Evolutionary conservation across 73 alveolate genomes (phyloP).

Genomic region (Paramecium tetraurelia): DNA sequence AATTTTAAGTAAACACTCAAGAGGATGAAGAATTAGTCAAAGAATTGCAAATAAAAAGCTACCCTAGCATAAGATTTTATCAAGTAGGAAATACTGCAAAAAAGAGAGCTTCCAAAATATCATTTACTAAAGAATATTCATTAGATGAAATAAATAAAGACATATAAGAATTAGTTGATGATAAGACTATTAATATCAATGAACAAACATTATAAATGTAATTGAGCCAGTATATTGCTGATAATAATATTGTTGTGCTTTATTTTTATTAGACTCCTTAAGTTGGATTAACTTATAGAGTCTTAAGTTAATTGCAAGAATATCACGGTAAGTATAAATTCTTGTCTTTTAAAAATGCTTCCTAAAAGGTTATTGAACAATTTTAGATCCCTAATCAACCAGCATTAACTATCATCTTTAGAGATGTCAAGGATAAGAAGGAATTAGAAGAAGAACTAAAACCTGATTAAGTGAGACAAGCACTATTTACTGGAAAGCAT

Average conservation of each 20-base stretch:
- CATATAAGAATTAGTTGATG: neutral
- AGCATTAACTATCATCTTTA: neutral
- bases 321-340: neutral
- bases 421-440: conserved; percentile 15
- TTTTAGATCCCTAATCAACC: neutral
- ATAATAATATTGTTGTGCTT: neutral
- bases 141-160: conserved; percentile 14
- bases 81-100: conserved; percentile 11
- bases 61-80: neutral
- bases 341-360: neutral
- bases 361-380: neutral
- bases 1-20: neutral
- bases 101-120: neutral
- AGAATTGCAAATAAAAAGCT: neutral
- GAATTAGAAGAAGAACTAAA: conserved; percentile 40
- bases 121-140: neutral
- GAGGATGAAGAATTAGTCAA: conserved; percentile 7
- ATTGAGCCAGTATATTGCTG: neutral
- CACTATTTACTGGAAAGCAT: conserved; percentile 6
- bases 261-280: neutral
- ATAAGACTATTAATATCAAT: neutral
- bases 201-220: neutral
- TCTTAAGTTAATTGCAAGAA: neutral
- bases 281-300: conserved; percentile 46
- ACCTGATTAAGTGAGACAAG: neutral